Percentiles rank a stretch among this genome's conserved stretches.
These are phyloP conservation scores for Aspergillus calidoustus DNA, from an alignment of 2,329 filamentous ascomycete genomes.

Conservation along the genomic window DNA sequence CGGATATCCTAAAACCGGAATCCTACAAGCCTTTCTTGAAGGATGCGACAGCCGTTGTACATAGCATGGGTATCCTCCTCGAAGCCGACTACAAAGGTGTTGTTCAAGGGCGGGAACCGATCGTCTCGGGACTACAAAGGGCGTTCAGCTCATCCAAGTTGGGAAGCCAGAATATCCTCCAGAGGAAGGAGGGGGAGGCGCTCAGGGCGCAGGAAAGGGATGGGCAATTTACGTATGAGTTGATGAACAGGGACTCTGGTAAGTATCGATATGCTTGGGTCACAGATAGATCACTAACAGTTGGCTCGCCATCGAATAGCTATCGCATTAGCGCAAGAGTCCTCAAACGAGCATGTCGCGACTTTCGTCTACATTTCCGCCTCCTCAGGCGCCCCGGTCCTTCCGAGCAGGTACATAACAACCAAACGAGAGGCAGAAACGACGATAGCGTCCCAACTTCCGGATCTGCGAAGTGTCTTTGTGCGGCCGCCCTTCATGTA, in stretches of 20 bases:
- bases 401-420: slow-evolving; percentile 83
- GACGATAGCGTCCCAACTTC: slow-evolving; percentile 73
- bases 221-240: slow-evolving; percentile 88
- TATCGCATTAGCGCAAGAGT: slow-evolving; percentile 79
- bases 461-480: slow-evolving; percentile 77
- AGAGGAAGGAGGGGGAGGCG: slow-evolving; percentile 61
- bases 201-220: slow-evolving; percentile 69
- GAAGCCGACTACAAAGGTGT: slow-evolving; percentile 98
- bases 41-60: slow-evolving; percentile 82
- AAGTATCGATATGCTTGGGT: slow-evolving; percentile 21
- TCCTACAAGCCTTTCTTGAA: slow-evolving; percentile 78
- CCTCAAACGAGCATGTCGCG: slow-evolving; percentile 65
- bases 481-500: slow-evolving; percentile 87
- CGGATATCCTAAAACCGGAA: slow-evolving; percentile 80
- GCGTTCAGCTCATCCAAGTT: slow-evolving; percentile 72
- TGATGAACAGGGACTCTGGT: slow-evolving; percentile 89
- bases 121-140: slow-evolving; percentile 75
- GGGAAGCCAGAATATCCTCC: slow-evolving; percentile 71
- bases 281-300: slow-evolving; percentile 11
- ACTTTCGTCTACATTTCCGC: slow-evolving; percentile 90
- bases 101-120: slow-evolving; percentile 78
- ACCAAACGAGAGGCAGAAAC: slow-evolving; percentile 92
- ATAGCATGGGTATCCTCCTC: slow-evolving; percentile 93
- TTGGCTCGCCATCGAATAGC: slow-evolving; percentile 56
- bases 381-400: slow-evolving; percentile 79